Percentiles rank a stretch among this genome's conserved stretches.
Conservation (phyloP, 1,284 basidiomycete species). For the Peniophora sp. region DNA sequence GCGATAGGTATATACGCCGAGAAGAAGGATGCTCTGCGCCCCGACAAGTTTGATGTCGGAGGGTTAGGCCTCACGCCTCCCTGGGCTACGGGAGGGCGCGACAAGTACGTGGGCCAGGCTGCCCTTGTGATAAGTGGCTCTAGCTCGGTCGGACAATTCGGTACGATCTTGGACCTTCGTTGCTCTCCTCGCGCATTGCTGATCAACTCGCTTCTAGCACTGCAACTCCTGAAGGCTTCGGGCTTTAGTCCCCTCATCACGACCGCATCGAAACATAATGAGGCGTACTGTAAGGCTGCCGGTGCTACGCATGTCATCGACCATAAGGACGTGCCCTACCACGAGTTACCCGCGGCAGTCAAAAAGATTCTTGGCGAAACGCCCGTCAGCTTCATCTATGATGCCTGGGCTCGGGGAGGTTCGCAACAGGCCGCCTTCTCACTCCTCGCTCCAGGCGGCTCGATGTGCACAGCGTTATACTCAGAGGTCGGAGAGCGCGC, state of each 20-base stretch:
- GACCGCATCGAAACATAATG: conserved; percentile 36
- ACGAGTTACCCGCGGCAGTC: conserved; percentile 12
- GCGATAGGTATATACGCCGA: conserved; percentile 4
- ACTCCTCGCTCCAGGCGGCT: conserved; percentile 13
- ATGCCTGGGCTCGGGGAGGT: conserved; percentile 15
- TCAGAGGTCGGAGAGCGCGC: conserved; percentile 10
- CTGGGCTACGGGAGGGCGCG: conserved; percentile 17
- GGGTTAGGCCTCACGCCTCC: conserved; percentile 12
- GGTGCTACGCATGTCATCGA: conserved; percentile 41
- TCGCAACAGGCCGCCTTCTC: conserved; percentile 17
- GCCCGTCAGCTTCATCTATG: conserved; percentile 23
- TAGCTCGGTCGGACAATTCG: conserved; percentile 24
- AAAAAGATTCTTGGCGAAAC: conserved; percentile 6
- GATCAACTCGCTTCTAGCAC: conserved; percentile 13
- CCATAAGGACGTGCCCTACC: conserved; percentile 18
- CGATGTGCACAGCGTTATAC: not conserved
- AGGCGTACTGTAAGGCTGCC: conserved; percentile 33
- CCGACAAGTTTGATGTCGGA: not conserved
- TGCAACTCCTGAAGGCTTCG: conserved; percentile 38
- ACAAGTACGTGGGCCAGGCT: conserved; percentile 21
- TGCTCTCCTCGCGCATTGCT: conserved; percentile 6
- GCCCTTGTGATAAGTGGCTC: conserved; percentile 27
- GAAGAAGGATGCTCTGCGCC: too few species aligned
- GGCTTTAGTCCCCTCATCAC: conserved; percentile 43
- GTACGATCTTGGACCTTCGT: conserved; percentile 16